A percentile compares a stretch with the other conserved stretches of the same genome.
phyloP scores from a whole-genome alignment of 208 protist genomes.

The Leishmania arabica region DNA sequence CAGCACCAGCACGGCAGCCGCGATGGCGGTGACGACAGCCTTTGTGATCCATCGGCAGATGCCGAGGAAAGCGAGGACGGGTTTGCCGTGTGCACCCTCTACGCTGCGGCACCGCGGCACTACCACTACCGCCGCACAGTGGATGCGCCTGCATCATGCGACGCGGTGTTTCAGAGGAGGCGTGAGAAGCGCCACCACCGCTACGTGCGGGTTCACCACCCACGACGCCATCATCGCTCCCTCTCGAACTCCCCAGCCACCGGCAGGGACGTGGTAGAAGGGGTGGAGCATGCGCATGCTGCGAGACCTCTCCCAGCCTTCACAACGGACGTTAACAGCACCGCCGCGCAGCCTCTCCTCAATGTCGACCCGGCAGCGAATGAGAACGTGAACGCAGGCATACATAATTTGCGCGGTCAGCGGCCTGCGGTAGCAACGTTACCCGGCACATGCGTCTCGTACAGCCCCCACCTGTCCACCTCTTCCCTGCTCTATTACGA shows the following conservation, averaged over 20 bases:
- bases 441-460: not conserved
- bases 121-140: slow-evolving; percentile 27
- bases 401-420: not conserved
- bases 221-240: not conserved
- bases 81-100: not conserved
- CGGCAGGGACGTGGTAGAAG: not conserved
- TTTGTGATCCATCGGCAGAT: slow-evolving; percentile 5
- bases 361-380: not conserved
- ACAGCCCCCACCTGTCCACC: slow-evolving; percentile 43
- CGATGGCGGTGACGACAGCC: not conserved
- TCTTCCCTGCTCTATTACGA: slow-evolving; percentile 49
- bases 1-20: not conserved
- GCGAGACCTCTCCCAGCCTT: not conserved
- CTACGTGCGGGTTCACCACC: slow-evolving; percentile 36
- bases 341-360: not conserved
- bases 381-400: not conserved
- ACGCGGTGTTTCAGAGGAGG: not conserved
- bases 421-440: not conserved
- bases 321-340: not conserved
- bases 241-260: not conserved
- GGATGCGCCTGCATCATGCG: not conserved
- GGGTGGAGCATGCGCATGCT: not conserved
- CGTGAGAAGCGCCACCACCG: slow-evolving; percentile 34
- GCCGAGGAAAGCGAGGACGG: not conserved
- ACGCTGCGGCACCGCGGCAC: slow-evolving; percentile 21